Base-by-base conservation (phyloP, 139 green algal genomes). In the Microglena sp. region DNA sequence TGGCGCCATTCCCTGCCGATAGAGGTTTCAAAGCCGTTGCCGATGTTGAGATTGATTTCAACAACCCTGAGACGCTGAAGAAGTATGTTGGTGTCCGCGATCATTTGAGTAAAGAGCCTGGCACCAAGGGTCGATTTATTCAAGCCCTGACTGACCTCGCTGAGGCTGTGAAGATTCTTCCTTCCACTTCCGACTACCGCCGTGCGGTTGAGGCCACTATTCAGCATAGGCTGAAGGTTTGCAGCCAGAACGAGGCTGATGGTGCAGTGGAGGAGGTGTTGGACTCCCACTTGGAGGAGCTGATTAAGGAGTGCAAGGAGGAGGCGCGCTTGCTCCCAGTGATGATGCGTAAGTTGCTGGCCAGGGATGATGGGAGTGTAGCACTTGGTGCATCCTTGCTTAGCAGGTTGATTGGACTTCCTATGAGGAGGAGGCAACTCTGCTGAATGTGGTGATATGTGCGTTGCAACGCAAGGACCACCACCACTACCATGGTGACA, bases 231-330 rank as follows among this genome's bases (percentile, higher is more conserved):
- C 58, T 82, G 18, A 77, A 69, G 59, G 77, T 84, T 6, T 74
- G 72, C 62, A 57, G 76, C 40, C 44, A 71, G 31, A 85, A 85
- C 46, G 68, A 76, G 33, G 62, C 68, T 21, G 69, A 85, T 31
- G 54, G 50, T n/a, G 78, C 68, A 4, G 59, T 85, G 8, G 78
- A 85, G 71, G 74, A 85, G 58, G 78, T 85, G 44, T 69, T 85
- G 5, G 78, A 85, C 43, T 64, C 66, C 4, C 78, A 85, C 34
- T 33, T 85, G 50, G 78, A 85, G 67, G 78, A 85, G 78, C 62
- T 80, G 0, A 80, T 85, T 33, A 56, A 76, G 34, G 78, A 85
- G 45, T 70, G 55, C 18, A 69, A 70, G 45, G 74, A 85, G 45
- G 78, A 85, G 56, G 27, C 73, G 29, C 59, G 61, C 29, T 46